Evolutionary conservation across 2,329 filamentous ascomycete genomes (phyloP).

Genomic region (Chalaropsis thielavioides): DNA sequence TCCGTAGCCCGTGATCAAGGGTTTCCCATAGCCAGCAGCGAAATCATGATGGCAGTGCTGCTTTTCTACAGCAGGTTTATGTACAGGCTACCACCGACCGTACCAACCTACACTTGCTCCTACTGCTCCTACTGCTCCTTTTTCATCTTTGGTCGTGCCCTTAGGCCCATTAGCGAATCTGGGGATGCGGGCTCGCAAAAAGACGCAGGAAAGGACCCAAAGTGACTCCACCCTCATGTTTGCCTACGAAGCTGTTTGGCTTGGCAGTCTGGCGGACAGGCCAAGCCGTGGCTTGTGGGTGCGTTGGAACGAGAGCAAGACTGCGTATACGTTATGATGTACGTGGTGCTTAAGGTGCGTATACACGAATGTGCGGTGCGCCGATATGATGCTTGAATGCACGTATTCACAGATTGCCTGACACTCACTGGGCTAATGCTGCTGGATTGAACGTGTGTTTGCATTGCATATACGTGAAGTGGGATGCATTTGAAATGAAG

Average conservation of each 20-base stretch:
- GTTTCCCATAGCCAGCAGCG: too few relatives aligned
- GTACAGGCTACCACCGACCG: background rate
- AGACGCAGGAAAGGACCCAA: conserved; percentile 2
- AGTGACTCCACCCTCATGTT: conserved; percentile 3
- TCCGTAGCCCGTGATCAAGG: background rate
- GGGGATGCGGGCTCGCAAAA: background rate
- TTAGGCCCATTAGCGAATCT: background rate
- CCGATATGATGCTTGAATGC: too few relatives aligned
- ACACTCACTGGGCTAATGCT: too few relatives aligned
- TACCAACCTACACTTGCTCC: too few relatives aligned
- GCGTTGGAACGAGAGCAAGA: background rate
- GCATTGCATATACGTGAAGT: conserved; percentile 3
- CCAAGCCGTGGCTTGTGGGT: background rate
- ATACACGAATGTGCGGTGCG: background rate
- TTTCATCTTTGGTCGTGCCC: background rate
- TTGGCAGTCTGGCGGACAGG: background rate
- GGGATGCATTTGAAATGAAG: background rate
- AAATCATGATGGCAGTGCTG: background rate
- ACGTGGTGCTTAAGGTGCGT: background rate
- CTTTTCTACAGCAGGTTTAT: background rate
- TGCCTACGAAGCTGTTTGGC: background rate
- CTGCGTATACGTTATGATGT: background rate
- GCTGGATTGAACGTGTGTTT: background rate
- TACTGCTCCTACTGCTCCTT: background rate
- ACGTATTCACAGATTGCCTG: too few relatives aligned